phyloP scores from a whole-genome alignment of 2,329 filamentous ascomycete genomes.

The Byssochlamys sp. region DNA sequence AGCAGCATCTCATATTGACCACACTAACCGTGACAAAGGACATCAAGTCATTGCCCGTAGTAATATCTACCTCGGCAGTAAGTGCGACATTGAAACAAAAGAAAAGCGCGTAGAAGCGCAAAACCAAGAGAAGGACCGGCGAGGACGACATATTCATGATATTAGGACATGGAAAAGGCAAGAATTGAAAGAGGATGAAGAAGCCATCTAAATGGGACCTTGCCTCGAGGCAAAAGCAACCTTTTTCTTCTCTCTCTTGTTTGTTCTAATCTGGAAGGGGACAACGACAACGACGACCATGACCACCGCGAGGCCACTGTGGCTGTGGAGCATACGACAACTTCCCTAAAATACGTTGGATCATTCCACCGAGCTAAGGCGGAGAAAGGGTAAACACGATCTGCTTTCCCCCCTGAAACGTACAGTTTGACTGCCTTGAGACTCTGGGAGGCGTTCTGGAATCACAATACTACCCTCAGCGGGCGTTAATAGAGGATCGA shows the following conservation, averaged over 20 bases:
- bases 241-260: too few species aligned
- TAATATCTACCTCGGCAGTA: background rate
- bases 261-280: background rate
- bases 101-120: background rate
- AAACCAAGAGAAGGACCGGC: background rate
- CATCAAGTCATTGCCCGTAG: background rate
- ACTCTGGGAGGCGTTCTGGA: background rate
- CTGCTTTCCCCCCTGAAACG: background rate
- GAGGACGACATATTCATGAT: background rate
- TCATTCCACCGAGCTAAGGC: background rate
- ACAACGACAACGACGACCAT: background rate
- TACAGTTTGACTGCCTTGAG: background rate
- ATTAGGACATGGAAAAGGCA: background rate
- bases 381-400: background rate
- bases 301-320: background rate
- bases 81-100: background rate
- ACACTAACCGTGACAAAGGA: background rate
- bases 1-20: background rate
- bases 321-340: background rate
- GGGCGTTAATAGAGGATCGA: background rate
- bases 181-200: background rate
- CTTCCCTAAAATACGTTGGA: background rate
- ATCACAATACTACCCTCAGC: background rate
- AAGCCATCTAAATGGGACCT: background rate
- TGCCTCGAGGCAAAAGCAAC: background rate